Evolutionary conservation across 371 early-diverging fungal genomes (phyloP).

Genomic region (Rhizopus delemar): DNA sequence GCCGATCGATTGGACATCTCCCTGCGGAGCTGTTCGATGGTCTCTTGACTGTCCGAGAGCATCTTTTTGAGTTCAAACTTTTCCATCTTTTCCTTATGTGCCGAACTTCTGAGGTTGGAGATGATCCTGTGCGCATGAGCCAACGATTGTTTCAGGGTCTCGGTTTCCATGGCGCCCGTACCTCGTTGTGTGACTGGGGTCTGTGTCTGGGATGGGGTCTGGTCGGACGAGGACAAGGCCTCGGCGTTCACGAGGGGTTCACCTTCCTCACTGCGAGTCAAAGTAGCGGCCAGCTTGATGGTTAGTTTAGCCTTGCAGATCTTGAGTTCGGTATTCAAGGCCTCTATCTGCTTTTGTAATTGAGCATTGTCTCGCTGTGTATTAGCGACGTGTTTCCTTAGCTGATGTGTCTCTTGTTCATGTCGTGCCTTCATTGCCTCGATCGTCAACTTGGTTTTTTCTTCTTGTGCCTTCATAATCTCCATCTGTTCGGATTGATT

Average conservation of each 20-base stretch:
- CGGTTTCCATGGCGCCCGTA: slow-evolving; percentile 32
- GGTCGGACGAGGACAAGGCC: neutral
- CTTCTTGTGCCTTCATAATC: slow-evolving; percentile 66
- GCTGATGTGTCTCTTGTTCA: slow-evolving; percentile 65
- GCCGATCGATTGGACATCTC: slow-evolving; percentile 21
- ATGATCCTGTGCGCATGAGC: slow-evolving; percentile 56
- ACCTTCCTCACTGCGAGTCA: slow-evolving; percentile 11
- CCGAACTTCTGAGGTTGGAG: slow-evolving; percentile 47
- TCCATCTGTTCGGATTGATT: slow-evolving; percentile 62
- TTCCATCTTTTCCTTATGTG: slow-evolving; percentile 55
- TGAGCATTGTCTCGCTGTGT: slow-evolving; percentile 67
- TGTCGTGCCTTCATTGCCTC: slow-evolving; percentile 60
- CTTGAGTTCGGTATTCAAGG: slow-evolving; percentile 57
- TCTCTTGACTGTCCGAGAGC: slow-evolving; percentile 65
- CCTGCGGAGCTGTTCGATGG: slow-evolving; percentile 59
- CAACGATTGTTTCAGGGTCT: slow-evolving; percentile 49
- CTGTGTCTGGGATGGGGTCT: slow-evolving; percentile 21
- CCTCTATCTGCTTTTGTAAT: slow-evolving; percentile 58
- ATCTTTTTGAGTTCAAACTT: slow-evolving; percentile 65
- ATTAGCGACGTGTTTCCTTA: slow-evolving; percentile 56
- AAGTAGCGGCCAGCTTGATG: slow-evolving; percentile 27
- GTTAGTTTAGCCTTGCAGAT: slow-evolving; percentile 43
- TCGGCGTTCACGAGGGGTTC: neutral
- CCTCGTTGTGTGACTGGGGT: slow-evolving; percentile 1
- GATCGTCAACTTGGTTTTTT: slow-evolving; percentile 53